A percentile compares a stretch with the other conserved stretches of the same genome.
These are phyloP conservation scores for Geotrichum phurueaensis DNA, from an alignment of 1,139 yeast species.

Conservation along the genomic window DNA sequence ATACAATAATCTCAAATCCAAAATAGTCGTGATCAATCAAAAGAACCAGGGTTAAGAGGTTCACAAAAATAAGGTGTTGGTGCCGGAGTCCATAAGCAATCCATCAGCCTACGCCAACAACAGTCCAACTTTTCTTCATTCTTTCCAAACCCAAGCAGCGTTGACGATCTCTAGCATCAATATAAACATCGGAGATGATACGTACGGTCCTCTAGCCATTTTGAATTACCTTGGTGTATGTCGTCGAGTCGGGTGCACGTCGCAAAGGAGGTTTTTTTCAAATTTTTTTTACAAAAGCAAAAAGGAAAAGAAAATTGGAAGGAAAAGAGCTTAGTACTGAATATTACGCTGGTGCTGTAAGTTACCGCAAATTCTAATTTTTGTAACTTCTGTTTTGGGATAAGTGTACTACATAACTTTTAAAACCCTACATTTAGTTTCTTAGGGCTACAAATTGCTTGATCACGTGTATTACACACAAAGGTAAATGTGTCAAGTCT, in stretches of 20 bases:
- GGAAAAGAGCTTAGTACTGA: background rate
- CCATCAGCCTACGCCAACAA: background rate
- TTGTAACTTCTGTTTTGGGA: background rate
- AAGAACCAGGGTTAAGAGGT: background rate
- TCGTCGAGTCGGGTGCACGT: slow-evolving; percentile 16
- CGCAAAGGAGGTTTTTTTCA: slow-evolving; percentile 15
- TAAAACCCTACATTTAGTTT: background rate
- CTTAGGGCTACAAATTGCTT: background rate
- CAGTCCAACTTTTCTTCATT: background rate
- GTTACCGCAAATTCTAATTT: background rate
- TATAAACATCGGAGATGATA: slow-evolving; percentile 25
- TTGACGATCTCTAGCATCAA: background rate
- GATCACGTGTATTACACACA: too few species aligned
- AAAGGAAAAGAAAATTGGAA: slow-evolving; percentile 8
- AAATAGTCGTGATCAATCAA: background rate
- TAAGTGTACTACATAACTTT: background rate
- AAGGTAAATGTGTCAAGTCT: too few species aligned
- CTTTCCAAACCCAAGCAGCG: background rate
- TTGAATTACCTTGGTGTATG: slow-evolving; percentile 31
- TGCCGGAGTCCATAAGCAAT: background rate
- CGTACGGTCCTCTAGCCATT: slow-evolving; percentile 97
- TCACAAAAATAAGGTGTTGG: background rate
- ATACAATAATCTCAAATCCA: background rate
- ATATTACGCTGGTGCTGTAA: background rate
- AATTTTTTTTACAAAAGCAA: slow-evolving; percentile 8